phyloP scores from a whole-genome alignment of 2,329 filamentous ascomycete genomes.

The Botrytis fabae region DNA sequence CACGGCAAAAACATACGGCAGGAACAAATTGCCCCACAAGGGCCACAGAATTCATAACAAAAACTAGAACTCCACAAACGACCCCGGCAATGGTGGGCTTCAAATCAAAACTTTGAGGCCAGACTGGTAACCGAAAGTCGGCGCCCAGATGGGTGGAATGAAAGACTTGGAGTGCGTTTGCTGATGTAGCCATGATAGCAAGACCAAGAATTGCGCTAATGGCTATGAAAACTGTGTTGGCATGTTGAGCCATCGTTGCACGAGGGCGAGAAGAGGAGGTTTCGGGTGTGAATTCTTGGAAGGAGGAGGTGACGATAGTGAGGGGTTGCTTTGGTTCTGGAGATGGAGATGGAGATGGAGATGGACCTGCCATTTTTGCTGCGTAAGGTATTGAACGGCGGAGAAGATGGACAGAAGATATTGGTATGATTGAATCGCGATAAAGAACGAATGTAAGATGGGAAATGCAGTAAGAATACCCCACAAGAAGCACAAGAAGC shows the following conservation, averaged over 20 bases:
- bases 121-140: conserved; percentile 55
- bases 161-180: conserved; percentile 56
- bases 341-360: conserved; percentile 16
- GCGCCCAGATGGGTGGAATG: conserved; percentile 51
- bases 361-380: conserved; percentile 18
- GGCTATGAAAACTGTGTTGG: conserved; percentile 50
- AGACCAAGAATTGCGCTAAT: conserved; percentile 54
- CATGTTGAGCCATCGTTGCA: conserved; percentile 40
- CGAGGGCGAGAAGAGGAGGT: conserved; percentile 36
- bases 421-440: background rate
- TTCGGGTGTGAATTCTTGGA: conserved; percentile 13
- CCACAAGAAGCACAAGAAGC: conserved; percentile 12
- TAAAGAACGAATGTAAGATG: background rate
- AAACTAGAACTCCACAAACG: conserved; percentile 52
- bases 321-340: conserved; percentile 13
- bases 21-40: conserved; percentile 51
- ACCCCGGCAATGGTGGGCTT: conserved; percentile 58
- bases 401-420: background rate
- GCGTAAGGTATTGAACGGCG: background rate
- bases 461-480: background rate
- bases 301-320: conserved; percentile 7
- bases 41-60: conserved; percentile 50
- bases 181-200: conserved; percentile 55
- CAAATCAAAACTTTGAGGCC: conserved; percentile 58
- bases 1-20: conserved; percentile 47